phyloP scores from a whole-genome alignment of 2,329 filamentous ascomycete species.

The Aspergillus udagawae region DNA sequence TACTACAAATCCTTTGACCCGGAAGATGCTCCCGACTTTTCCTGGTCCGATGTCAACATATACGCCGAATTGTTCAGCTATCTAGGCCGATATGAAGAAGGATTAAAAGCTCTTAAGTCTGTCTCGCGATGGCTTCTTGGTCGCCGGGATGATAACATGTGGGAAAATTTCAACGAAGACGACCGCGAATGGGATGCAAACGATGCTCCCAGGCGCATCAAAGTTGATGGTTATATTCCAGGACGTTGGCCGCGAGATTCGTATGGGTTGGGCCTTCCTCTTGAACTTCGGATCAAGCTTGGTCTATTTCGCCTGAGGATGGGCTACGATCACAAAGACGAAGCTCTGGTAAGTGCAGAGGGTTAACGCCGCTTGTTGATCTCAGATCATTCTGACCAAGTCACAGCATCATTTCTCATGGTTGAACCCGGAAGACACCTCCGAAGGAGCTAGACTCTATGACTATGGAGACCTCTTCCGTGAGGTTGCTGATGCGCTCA shows the following conservation, averaged over 20 bases:
- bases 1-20: conserved; percentile 45
- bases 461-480: conserved; percentile 77
- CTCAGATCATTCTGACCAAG: conserved; percentile 4
- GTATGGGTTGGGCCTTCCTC: conserved; percentile 71
- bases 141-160: conserved; percentile 67
- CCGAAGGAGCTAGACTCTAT: conserved; percentile 49
- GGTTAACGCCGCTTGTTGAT: background rate
- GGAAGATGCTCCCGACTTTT: conserved; percentile 44
- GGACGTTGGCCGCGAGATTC: conserved; percentile 50
- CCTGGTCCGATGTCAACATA: conserved; percentile 81
- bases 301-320: conserved; percentile 76
- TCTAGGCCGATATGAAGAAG: conserved; percentile 59
- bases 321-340: conserved; percentile 56
- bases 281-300: conserved; percentile 79
- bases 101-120: conserved; percentile 65
- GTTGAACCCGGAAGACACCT: conserved; percentile 61
- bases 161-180: conserved; percentile 68
- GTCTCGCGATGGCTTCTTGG: conserved; percentile 80
- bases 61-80: conserved; percentile 77
- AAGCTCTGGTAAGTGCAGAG: conserved; percentile 63
- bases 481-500: conserved; percentile 61
- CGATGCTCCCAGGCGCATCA: conserved; percentile 61
- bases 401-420: conserved; percentile 62
- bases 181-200: conserved; percentile 86
- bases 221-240: conserved; percentile 58